Percentiles rank a stretch among this genome's conserved stretches.
These are phyloP conservation scores for Curvularia spicifera DNA, from an alignment of 2,329 filamentous ascomycete species.

Conservation along the genomic window DNA sequence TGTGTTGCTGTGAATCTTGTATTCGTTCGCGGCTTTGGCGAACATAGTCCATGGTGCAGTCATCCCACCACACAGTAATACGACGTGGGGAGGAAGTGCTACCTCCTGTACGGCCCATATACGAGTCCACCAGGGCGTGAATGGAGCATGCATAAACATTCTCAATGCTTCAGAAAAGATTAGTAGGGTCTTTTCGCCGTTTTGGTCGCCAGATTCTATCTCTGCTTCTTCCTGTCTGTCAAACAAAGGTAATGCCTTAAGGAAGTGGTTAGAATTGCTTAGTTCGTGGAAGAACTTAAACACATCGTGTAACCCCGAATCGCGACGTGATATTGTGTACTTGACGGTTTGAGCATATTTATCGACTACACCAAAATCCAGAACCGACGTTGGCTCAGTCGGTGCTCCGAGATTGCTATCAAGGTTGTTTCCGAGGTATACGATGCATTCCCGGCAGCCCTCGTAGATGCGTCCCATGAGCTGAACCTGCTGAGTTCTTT, in stretches of 20 bases:
- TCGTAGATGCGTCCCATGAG: neutral
- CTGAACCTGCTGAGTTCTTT: neutral
- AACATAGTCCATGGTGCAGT: slow-evolving; percentile 2
- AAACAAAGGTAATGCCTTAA: neutral
- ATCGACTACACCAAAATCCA: neutral
- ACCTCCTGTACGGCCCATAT: slow-evolving; percentile 31
- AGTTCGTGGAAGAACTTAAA: neutral
- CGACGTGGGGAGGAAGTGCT: slow-evolving; percentile 12
- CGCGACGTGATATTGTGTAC: neutral
- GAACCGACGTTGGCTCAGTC: neutral
- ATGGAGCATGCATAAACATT: slow-evolving; percentile 23
- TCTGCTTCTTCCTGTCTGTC: neutral
- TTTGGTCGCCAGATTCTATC: no score
- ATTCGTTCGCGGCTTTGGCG: neutral
- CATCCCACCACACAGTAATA: slow-evolving; percentile 7
- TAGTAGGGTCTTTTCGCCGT: no score
- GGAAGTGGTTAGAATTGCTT: neutral
- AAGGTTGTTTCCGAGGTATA: slow-evolving; percentile 21
- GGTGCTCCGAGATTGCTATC: neutral
- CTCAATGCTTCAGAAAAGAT: slow-evolving; percentile 17
- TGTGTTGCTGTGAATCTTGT: neutral
- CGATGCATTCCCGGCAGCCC: slow-evolving; percentile 13
- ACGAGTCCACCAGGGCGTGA: slow-evolving; percentile 24
- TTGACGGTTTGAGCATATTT: no score
- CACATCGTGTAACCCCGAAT: neutral